phyloP scores from a whole-genome alignment of 164 flowering plant species.

The Akebia trifoliata region DNA sequence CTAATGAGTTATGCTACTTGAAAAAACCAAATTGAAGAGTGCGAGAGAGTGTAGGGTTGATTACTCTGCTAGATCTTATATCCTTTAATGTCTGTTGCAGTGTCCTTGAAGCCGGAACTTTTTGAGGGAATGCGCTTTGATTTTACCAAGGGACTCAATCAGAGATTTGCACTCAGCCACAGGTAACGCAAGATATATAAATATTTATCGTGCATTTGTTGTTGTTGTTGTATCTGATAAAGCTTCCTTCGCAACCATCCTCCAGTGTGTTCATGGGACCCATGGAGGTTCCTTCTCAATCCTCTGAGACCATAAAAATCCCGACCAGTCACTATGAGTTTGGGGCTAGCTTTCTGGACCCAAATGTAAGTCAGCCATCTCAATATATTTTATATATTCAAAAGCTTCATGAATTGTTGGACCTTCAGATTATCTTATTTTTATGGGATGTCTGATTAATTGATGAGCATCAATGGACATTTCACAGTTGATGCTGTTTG shows the following conservation, averaged over 20 bases:
- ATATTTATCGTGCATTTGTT: not conserved
- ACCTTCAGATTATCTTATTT: too few relatives aligned
- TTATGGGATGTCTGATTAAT: not conserved
- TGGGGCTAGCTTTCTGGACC: slow-evolving; percentile 90
- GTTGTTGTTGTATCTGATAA: not conserved
- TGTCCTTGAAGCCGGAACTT: slow-evolving; percentile 90
- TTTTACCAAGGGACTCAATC: slow-evolving; percentile 79
- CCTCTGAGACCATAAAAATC: slow-evolving; percentile 77
- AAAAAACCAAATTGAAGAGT: too few relatives aligned
- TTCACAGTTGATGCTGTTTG: slow-evolving; percentile 75
- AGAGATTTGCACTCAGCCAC: slow-evolving; percentile 80
- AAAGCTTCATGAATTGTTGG: too few relatives aligned
- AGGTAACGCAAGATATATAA: slow-evolving; percentile 36
- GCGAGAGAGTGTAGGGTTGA: too few relatives aligned
- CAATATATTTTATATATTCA: too few relatives aligned
- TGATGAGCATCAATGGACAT: not conserved
- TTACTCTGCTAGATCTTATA: too few relatives aligned
- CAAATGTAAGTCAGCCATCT: slow-evolving; percentile 66
- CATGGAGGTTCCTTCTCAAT: slow-evolving; percentile 78
- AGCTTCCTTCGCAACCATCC: not conserved
- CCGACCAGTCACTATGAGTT: slow-evolving; percentile 89
- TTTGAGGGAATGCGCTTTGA: slow-evolving; percentile 97
- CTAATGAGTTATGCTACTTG: too few relatives aligned
- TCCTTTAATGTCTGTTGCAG: too few relatives aligned
- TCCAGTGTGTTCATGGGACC: slow-evolving; percentile 87